phyloP scores from a whole-genome alignment of 1,284 basidiomycete species.

The Puccinia polysora region DNA sequence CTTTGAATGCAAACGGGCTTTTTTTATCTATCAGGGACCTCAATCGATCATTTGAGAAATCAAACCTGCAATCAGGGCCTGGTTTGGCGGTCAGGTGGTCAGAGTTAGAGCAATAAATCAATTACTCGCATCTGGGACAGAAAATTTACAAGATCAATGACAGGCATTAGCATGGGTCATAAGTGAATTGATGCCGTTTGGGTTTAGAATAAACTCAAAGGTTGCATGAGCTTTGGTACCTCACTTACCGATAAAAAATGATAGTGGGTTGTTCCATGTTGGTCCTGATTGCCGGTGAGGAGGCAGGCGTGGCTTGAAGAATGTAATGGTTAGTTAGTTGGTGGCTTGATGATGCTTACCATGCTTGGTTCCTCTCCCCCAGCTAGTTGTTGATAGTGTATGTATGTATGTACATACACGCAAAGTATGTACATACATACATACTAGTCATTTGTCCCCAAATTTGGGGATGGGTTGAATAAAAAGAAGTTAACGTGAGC shows the following conservation, averaged over 20 bases:
- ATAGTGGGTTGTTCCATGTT: background rate
- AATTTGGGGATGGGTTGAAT: no score
- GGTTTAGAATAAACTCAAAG: background rate
- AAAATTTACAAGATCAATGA: background rate
- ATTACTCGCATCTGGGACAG: background rate
- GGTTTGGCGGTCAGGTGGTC: background rate
- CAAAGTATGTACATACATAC: no score
- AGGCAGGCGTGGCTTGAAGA: no score
- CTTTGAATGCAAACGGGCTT: constrained; percentile 34
- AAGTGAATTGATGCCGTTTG: background rate
- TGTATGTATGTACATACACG: no score
- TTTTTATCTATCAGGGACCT: constrained; percentile 19
- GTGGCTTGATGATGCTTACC: no score
- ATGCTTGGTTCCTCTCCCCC: no score
- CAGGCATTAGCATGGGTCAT: background rate
- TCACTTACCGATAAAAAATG: constrained; percentile 7
- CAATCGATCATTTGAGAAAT: background rate
- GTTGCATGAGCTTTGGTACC: no score
- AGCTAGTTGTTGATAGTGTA: no score
- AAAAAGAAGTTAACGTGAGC: no score
- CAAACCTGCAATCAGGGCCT: background rate
- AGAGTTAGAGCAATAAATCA: background rate
- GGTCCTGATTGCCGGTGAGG: no score
- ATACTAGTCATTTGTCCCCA: no score
- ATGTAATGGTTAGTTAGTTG: no score